Evolutionary conservation across 1,139 yeast species (phyloP).

Genomic region (Arxiozyma bovina): DNA sequence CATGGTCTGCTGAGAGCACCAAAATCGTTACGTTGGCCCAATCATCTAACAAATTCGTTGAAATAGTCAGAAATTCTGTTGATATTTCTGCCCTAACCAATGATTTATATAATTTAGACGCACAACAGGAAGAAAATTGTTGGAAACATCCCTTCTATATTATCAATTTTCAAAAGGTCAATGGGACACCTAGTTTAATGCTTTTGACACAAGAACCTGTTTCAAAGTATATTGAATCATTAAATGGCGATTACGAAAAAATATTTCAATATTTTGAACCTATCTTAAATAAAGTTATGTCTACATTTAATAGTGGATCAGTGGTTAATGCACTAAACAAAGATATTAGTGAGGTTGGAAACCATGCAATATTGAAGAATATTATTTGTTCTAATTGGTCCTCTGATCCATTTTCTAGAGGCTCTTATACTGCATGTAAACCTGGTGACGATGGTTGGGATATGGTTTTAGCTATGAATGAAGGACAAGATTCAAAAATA

Average conservation of each 20-base stretch:
- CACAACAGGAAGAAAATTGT: constrained; percentile 15
- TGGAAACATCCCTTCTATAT: constrained; percentile 48
- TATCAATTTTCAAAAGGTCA: constrained; percentile 37
- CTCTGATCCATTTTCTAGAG: constrained; percentile 54
- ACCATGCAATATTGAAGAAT: constrained; percentile 42
- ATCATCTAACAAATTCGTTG: constrained; percentile 11
- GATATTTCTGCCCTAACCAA: constrained; percentile 10
- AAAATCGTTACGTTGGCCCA: constrained; percentile 20
- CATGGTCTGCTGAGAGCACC: constrained; percentile 48
- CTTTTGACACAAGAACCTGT: constrained; percentile 62
- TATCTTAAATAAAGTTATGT: constrained; percentile 29
- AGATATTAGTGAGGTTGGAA: constrained; percentile 6
- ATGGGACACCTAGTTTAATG: constrained; percentile 43
- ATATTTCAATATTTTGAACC: constrained; percentile 42
- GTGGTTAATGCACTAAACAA: constrained; percentile 12
- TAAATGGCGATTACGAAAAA: constrained; percentile 29
- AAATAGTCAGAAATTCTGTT: constrained; percentile 13
- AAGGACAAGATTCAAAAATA: constrained; percentile 46
- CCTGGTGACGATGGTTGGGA: constrained; percentile 64
- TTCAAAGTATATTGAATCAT: constrained; percentile 43
- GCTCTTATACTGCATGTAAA: constrained; percentile 63
- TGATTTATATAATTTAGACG: not conserved
- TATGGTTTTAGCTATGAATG: constrained; percentile 44
- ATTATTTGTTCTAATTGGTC: constrained; percentile 63
- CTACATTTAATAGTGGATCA: constrained; percentile 14